A percentile compares a stretch with the other conserved stretches of the same genome.
Conservation (phyloP, 495 filamentous ascomycete genomes). For the Trichoderma parareesei region DNA sequence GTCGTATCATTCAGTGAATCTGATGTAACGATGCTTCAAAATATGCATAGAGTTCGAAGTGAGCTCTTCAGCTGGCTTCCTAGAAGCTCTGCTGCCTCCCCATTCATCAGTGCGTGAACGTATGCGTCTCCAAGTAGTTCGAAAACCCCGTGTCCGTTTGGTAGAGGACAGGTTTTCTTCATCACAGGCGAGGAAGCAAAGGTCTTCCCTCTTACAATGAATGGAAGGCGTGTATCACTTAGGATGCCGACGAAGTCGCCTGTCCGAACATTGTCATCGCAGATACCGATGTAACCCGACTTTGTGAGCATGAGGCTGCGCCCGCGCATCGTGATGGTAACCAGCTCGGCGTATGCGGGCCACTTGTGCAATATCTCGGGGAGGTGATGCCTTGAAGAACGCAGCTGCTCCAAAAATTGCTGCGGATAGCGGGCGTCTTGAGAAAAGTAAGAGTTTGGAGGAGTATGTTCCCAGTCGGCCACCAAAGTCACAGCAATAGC, state of each 20-base stretch:
- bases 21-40: not conserved
- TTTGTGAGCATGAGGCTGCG: conserved; percentile 1
- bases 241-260: not conserved
- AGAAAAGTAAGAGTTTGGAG: not conserved
- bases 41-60: not conserved
- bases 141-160: not conserved
- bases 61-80: not conserved
- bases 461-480: not conserved
- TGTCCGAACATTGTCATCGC: not conserved
- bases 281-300: not conserved
- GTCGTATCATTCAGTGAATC: no score
- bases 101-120: not conserved
- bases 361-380: conserved; percentile 14
- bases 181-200: not conserved
- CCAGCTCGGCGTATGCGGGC: conserved; percentile 15
- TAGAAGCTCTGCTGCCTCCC: not conserved
- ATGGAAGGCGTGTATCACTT: not conserved
- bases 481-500: not conserved
- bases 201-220: not conserved
- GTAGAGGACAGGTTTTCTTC: not conserved
- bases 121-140: not conserved
- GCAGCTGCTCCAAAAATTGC: conserved; percentile 5
- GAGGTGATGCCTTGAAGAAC: not conserved
- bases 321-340: conserved; percentile 13
- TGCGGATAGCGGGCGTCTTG: not conserved